A percentile compares a stretch with the other conserved stretches of the same genome.
Evolutionary conservation across 2,329 filamentous ascomycete genomes (phyloP).

Genomic region (Macrophomina tecta): DNA sequence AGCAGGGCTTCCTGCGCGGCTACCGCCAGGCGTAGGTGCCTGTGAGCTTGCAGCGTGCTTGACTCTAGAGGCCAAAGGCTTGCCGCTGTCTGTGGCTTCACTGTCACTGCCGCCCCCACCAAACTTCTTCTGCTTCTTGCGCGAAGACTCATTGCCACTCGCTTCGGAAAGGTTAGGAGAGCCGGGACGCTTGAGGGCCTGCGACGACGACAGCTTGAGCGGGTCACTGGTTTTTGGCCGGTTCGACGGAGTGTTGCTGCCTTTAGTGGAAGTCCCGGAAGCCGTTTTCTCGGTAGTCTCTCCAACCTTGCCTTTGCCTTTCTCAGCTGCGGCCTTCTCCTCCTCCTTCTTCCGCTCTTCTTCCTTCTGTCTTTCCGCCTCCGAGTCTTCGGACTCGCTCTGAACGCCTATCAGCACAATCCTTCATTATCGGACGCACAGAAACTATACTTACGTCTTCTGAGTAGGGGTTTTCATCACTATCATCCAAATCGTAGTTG

Average conservation of each 20-base stretch:
- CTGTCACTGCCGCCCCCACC: conserved; percentile 30
- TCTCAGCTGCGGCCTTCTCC: conserved; percentile 51
- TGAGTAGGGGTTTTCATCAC: conserved; percentile 56
- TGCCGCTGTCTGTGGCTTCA: conserved; percentile 30
- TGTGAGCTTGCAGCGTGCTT: conserved; percentile 54
- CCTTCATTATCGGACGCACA: background rate
- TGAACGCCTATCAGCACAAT: conserved; percentile 32
- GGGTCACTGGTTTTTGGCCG: conserved; percentile 58
- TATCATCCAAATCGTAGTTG: conserved; percentile 77
- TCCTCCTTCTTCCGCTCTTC: conserved; percentile 63
- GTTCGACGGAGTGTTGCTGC: conserved; percentile 70
- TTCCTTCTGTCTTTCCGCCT: conserved; percentile 67
- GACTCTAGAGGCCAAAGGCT: conserved; percentile 59
- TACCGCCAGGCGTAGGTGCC: conserved; percentile 62
- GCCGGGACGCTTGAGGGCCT: conserved; percentile 77
- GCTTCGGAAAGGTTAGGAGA: conserved; percentile 89
- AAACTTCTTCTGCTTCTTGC: conserved; percentile 68
- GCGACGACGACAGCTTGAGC: conserved; percentile 45
- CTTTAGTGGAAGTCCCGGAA: conserved; percentile 70
- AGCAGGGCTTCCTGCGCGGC: conserved; percentile 54
- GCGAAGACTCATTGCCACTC: conserved; percentile 86
- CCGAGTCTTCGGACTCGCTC: conserved; percentile 68
- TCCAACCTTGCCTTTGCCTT: conserved; percentile 55
- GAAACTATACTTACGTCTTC: conserved; percentile 30
- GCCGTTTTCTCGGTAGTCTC: conserved; percentile 41